Conservation (phyloP, 2,329 filamentous ascomycete species). For the Hypocreales sp. region DNA sequence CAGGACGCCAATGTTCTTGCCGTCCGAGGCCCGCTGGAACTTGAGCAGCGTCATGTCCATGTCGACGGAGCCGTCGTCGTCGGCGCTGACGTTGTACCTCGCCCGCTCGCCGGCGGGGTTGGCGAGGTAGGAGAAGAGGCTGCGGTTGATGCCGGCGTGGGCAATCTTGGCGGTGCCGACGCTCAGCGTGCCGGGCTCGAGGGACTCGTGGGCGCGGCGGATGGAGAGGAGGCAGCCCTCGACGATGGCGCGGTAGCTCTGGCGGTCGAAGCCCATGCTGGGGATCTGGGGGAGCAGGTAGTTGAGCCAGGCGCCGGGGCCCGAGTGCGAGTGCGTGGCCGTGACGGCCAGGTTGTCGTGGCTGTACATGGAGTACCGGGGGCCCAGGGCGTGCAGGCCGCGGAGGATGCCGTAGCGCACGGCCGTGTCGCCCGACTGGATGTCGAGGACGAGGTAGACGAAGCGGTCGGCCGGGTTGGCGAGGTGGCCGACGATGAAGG, state of each 20-base stretch:
- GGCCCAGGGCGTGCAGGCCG: constrained; percentile 49
- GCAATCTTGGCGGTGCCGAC: constrained; percentile 45
- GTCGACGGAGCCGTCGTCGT: constrained; percentile 37
- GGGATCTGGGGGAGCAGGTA: constrained; percentile 84
- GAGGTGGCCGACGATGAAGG: constrained; percentile 69
- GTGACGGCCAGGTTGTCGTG: constrained; percentile 76
- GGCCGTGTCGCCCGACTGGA: constrained; percentile 72
- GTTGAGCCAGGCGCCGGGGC: constrained; percentile 83
- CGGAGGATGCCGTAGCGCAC: constrained; percentile 70
- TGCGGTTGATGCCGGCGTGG: constrained; percentile 70
- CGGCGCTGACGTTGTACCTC: constrained; percentile 34
- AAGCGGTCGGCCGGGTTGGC: constrained; percentile 53
- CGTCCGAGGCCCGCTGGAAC: constrained; percentile 56
- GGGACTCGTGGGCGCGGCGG: constrained; percentile 52
- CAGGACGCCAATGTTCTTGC: constrained; percentile 62
- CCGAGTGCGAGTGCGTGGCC: constrained; percentile 81
- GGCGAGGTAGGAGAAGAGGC: constrained; percentile 68
- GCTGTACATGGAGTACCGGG: constrained; percentile 54
- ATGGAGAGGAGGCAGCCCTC: constrained; percentile 71
- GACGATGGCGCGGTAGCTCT: constrained; percentile 77
- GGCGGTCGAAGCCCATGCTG: constrained; percentile 68
- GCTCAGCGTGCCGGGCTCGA: constrained; percentile 44
- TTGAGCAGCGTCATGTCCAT: constrained; percentile 66
- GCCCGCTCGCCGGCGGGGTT: constrained; percentile 62
- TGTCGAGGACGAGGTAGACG: constrained; percentile 77